Percentiles rank a stretch among this genome's conserved stretches.
phyloP scores from a whole-genome alignment of 371 early-diverging fungal genomes.

The Mucor mucedo region DNA sequence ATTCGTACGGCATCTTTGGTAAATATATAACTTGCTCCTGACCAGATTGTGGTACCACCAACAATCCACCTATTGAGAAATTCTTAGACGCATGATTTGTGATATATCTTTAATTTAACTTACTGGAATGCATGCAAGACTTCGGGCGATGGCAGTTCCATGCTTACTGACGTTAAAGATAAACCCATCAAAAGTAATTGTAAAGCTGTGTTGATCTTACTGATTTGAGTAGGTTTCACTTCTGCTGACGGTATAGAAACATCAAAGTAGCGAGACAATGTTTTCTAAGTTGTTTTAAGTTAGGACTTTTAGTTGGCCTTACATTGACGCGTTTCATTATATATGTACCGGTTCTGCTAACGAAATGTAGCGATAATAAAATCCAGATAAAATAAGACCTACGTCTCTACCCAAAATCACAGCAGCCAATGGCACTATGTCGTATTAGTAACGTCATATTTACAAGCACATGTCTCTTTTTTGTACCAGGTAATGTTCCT shows the following conservation, averaged over 20 bases:
- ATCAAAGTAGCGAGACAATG: slow-evolving; percentile 86
- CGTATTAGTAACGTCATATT: neutral
- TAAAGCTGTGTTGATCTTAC: slow-evolving; percentile 91
- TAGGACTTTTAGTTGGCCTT: too few relatives aligned
- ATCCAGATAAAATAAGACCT: slow-evolving; percentile 77
- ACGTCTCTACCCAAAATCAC: slow-evolving; percentile 90
- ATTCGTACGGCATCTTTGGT: slow-evolving; percentile 79
- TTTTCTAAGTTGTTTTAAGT: slow-evolving; percentile 61
- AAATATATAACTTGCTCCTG: slow-evolving; percentile 79
- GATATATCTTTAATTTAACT: slow-evolving; percentile 12
- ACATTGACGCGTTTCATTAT: too few relatives aligned
- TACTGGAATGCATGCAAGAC: slow-evolving; percentile 50
- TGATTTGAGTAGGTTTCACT: slow-evolving; percentile 85
- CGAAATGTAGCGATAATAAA: slow-evolving; percentile 87
- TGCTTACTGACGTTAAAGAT: slow-evolving; percentile 62
- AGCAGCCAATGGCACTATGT: slow-evolving; percentile 73
- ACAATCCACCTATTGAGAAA: slow-evolving; percentile 60
- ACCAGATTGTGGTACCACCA: slow-evolving; percentile 83
- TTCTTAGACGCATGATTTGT: neutral
- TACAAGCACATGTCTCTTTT: too few relatives aligned
- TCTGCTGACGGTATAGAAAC: slow-evolving; percentile 90
- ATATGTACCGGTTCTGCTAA: slow-evolving; percentile 79
- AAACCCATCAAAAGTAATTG: slow-evolving; percentile 84
- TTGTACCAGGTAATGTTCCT: slow-evolving; percentile 78
- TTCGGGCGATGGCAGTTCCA: slow-evolving; percentile 39